phyloP scores from a whole-genome alignment of 2,329 filamentous ascomycete species.

The Calcarisporium arbuscula region DNA sequence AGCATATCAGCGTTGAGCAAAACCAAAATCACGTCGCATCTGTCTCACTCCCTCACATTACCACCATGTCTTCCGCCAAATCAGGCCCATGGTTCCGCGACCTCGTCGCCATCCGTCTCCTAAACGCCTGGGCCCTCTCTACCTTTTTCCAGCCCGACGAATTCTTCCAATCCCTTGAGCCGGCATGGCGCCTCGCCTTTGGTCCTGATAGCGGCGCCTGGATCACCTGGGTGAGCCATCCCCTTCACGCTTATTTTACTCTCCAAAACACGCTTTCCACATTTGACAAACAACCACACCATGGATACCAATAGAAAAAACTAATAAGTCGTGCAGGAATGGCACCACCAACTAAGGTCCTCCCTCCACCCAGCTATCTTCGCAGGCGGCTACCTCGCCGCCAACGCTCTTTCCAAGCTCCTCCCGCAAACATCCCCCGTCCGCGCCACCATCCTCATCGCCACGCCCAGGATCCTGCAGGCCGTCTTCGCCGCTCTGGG shows the following conservation, averaged over 20 bases:
- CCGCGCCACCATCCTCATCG: slow-evolving; percentile 61
- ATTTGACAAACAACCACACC: background rate
- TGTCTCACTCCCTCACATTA: no score
- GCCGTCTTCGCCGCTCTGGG: slow-evolving; percentile 68
- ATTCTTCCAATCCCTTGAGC: slow-evolving; percentile 92
- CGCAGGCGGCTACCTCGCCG: slow-evolving; percentile 62
- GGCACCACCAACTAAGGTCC: slow-evolving; percentile 79
- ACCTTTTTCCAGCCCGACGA: slow-evolving; percentile 99
- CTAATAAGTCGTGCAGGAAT: slow-evolving; percentile 66
- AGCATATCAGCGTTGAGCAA: no score
- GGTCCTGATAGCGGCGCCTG: slow-evolving; percentile 72
- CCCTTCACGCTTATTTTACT: background rate
- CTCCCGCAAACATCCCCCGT: slow-evolving; percentile 47
- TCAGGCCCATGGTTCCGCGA: no score
- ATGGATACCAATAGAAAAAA: slow-evolving; percentile 15
- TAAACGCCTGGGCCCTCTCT: slow-evolving; percentile 70
- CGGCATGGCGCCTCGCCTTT: slow-evolving; percentile 86
- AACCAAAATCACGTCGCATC: no score
- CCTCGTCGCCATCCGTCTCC: slow-evolving; percentile 63
- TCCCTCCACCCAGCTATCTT: slow-evolving; percentile 90
- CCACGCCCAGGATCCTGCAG: slow-evolving; percentile 69
- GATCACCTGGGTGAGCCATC: slow-evolving; percentile 79
- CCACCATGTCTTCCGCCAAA: no score
- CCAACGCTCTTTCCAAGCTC: slow-evolving; percentile 48
- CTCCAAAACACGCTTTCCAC: background rate